These are phyloP conservation scores for Posidonia australis DNA, from an alignment of 106 monocot species.

Conservation along the genomic window DNA sequence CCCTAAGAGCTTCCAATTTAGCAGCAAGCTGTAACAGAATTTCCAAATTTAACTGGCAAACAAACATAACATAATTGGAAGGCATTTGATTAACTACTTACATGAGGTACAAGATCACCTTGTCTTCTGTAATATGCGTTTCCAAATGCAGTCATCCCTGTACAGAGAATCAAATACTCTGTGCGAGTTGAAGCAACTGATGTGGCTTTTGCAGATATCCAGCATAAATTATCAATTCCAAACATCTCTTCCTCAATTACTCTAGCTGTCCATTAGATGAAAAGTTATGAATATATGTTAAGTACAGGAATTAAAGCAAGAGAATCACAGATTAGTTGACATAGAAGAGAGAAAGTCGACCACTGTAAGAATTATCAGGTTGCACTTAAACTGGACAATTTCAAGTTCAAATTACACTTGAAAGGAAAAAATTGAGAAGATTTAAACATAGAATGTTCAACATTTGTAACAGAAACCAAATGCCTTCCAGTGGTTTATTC, in stretches of 20 bases:
- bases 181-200: slow-evolving; percentile 46
- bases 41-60: background rate
- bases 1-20: slow-evolving; percentile 49
- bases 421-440: too few relatives aligned
- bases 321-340: too few relatives aligned
- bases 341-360: too few relatives aligned
- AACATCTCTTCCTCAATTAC: slow-evolving; percentile 88
- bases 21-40: background rate
- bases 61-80: background rate
- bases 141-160: slow-evolving; percentile 89
- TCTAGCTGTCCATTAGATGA: slow-evolving; percentile 36
- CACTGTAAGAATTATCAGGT: too few relatives aligned
- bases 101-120: slow-evolving; percentile 74
- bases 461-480: too few relatives aligned
- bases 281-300: background rate
- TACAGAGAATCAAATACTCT: slow-evolving; percentile 62
- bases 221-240: slow-evolving; percentile 73
- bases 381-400: too few relatives aligned
- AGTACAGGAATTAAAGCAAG: background rate
- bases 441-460: too few relatives aligned
- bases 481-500: too few relatives aligned
- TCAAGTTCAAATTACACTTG: too few relatives aligned
- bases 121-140: slow-evolving; percentile 62
- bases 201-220: slow-evolving; percentile 84
- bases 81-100: slow-evolving; percentile 11